Evolutionary conservation across 2,329 filamentous ascomycete genomes (phyloP), one percentile per base, ranked within the genome.

Genomic region (Moelleriella libera): DNA sequence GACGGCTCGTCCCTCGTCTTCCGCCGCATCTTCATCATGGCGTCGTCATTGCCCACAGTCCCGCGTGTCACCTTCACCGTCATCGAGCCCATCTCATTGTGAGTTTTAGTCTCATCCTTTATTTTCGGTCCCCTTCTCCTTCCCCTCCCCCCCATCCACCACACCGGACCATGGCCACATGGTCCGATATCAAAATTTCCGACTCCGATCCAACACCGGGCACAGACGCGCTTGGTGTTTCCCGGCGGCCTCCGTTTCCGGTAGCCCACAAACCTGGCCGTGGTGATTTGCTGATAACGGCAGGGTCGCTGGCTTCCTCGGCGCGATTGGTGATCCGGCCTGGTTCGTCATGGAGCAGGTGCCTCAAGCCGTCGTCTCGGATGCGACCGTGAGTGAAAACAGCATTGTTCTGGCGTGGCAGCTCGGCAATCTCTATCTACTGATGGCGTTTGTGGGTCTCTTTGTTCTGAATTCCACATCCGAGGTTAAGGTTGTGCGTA

Each of bases 51-150:
- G 28, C 82, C 83, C 2, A 58, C 70, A 3, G 69, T 85, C 56
- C 83, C 83, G 10, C 72, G 80, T 50, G 60, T 83, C 44, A 67
- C 85, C 45, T 85, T 87, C 53, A 83, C 79, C 31, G 61, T 85
- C 47, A 58, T 85, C 41, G 83, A 87, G 62, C 83, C 83, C 32
- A 67, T 85, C 50, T 81, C 80, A 21, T 69, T 84, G 80, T 83
- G 70, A 65, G 72, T 58, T n/a, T 14, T n/a, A n/a, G n/a, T n/a
- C n/a, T n/a, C n/a, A n/a, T n/a, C n/a, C n/a, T n/a, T n/a, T n/a
- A n/a, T n/a, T n/a, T n/a, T n/a, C n/a, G n/a, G n/a, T n/a, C n/a
- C n/a, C n/a, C n/a, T n/a, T n/a, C n/a, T n/a, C n/a, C n/a, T n/a
- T n/a, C n/a, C n/a, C n/a, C n/a, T n/a, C n/a, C n/a, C n/a, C n/a